Evolutionary conservation across 495 filamentous ascomycete genomes (phyloP).

Genomic region (Aspergillus bertholletiae): DNA sequence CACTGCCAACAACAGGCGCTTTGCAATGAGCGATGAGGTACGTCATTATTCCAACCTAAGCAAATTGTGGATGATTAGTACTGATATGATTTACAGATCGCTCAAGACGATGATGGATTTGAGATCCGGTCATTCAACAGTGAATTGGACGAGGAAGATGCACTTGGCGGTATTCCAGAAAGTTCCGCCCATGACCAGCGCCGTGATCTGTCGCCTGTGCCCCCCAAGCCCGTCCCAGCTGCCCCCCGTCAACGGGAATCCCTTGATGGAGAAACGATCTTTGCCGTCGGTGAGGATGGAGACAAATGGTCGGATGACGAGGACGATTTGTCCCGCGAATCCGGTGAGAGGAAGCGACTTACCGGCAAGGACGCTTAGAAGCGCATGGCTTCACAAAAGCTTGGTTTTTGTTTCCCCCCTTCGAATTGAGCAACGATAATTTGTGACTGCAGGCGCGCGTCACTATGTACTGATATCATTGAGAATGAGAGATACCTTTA

Average conservation of each 20-base stretch:
- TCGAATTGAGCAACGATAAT: not conserved
- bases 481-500: not conserved
- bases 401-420: not conserved
- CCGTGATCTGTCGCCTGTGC: constrained; percentile 46
- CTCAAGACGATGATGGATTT: constrained; percentile 97
- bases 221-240: constrained; percentile 49
- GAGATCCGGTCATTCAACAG: constrained; percentile 93
- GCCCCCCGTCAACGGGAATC: constrained; percentile 55
- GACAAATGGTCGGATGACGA: constrained; percentile 71
- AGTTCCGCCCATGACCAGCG: constrained; percentile 25
- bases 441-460: not conserved
- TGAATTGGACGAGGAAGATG: constrained; percentile 67
- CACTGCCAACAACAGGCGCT: constrained; percentile 92
- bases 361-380: constrained; percentile 42
- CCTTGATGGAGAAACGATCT: constrained; percentile 89
- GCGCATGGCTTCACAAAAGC: not conserved
- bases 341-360: constrained; percentile 58
- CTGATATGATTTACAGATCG: constrained; percentile 56
- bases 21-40: constrained; percentile 98
- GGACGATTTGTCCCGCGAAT: constrained; percentile 54
- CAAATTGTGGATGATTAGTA: not conserved
- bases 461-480: constrained; percentile 11
- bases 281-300: constrained; percentile 80
- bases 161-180: constrained; percentile 39
- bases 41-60: constrained; percentile 2